Percentiles rank a stretch among this genome's conserved stretches.
Conservation (phyloP, 768 basidiomycete species). For the Termitomyces heimii region DNA sequence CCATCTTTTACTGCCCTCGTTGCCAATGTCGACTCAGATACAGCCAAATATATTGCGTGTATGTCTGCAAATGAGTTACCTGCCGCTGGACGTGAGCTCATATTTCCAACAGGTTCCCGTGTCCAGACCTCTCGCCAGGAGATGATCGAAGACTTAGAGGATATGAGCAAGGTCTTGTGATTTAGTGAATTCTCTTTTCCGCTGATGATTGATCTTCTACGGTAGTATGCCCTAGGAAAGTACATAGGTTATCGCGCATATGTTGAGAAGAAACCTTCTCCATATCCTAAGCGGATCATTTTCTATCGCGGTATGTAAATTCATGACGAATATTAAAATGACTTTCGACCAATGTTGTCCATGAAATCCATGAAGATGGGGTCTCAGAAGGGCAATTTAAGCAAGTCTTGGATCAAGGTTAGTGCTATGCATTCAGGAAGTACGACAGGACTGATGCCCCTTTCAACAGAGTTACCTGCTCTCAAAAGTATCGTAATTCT, state of each 20-base stretch:
- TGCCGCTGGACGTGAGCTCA: not conserved
- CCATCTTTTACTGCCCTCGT: slow-evolving; percentile 82
- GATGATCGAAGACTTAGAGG: slow-evolving; percentile 66
- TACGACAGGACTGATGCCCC: not conserved
- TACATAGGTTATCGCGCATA: slow-evolving; percentile 51
- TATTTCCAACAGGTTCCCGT: slow-evolving; percentile 38
- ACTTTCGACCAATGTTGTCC: slow-evolving; percentile 12
- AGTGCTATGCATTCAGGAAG: slow-evolving; percentile 3
- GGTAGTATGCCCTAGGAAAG: slow-evolving; percentile 47
- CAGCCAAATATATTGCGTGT: slow-evolving; percentile 62
- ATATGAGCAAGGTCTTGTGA: slow-evolving; percentile 54
- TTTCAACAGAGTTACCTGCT: slow-evolving; percentile 37
- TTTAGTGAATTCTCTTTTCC: not conserved
- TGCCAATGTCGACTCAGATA: slow-evolving; percentile 71
- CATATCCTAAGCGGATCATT: slow-evolving; percentile 62
- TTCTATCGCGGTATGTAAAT: slow-evolving; percentile 59
- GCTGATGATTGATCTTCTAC: not conserved
- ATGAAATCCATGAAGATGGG: slow-evolving; percentile 38
- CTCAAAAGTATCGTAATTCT: slow-evolving; percentile 37
- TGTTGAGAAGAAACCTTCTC: slow-evolving; percentile 43
- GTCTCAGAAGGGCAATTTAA: slow-evolving; percentile 51
- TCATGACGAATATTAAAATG: not conserved
- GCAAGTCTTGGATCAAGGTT: slow-evolving; percentile 49
- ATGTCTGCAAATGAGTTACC: not conserved
- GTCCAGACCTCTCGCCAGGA: slow-evolving; percentile 70